Evolutionary conservation across 345 rosid species (phyloP), one percentile per base, ranked within the genome.

Genomic region (Erysimum cheiranthoides): DNA sequence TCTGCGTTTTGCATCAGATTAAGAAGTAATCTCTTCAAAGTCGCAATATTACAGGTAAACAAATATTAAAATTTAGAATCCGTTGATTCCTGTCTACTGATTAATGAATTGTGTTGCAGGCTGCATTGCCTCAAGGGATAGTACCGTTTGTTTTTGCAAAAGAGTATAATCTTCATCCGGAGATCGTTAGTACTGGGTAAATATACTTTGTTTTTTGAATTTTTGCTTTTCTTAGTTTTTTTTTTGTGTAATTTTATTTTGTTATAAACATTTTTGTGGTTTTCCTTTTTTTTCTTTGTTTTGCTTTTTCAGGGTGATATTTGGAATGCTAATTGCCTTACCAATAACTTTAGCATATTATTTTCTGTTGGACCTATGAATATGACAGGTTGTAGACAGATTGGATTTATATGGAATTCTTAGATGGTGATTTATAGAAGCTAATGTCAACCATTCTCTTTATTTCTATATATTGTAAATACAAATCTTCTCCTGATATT

Each of bases 111-210:
- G 5, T 56, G 61, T 3, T 79, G 82, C 83, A 92, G 98, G 96
- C 97, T 53, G 91, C 97, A 80, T 86, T 94, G 70, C 96, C 96
- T 49, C 98, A 88, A 82, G 98, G 95, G 58, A 78, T 94, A 0
- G 96, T 92, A 47, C 96, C 97, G 18, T 90, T 94, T 74, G 96
- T 94, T 32, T 90, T 94, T 30, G 96, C 98, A 7, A 92, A 87
- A 82, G 95, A 94, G 75, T 94, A 92, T 53, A 83, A 89, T 75
- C 82, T 90, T 76, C 80, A 92, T 85, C 95, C 97, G 3, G 91
- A 94, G 43, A 58, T 90, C 35, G 38, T 90, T 32, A 89, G 98
- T 80, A 89, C 98, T 6, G 89, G 88, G 96, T 93, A 31, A 28
- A 31, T 25, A n/a, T 6, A 5, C 30, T 1, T 5, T 67, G 10